Conservation (phyloP, 1,284 basidiomycete species). For the Melampsora americana region DNA sequence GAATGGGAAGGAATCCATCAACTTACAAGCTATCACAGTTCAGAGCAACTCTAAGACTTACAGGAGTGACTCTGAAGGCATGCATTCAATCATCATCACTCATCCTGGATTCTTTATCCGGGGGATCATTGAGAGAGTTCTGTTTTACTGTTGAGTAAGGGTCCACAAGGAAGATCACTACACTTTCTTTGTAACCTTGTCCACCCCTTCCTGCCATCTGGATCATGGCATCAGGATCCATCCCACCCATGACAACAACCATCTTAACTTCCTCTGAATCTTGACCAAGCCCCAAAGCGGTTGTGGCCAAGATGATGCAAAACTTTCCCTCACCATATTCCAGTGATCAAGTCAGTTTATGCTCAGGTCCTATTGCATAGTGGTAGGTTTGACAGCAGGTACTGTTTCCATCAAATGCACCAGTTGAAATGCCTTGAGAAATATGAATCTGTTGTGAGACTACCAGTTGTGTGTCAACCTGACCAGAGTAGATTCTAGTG, state of each 20-base stretch:
- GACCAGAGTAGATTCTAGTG: slow-evolving; percentile 5
- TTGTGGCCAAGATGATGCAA: slow-evolving; percentile 4
- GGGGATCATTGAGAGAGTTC: slow-evolving; percentile 1
- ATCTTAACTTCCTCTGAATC: not conserved
- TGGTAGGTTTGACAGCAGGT: not conserved
- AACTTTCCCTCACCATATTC: not conserved
- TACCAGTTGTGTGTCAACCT: not conserved
- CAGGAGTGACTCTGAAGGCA: slow-evolving; percentile 17
- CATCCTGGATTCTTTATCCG: not conserved
- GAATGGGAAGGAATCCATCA: not conserved
- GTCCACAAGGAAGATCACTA: not conserved
- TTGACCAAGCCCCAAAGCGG: slow-evolving; percentile 17
- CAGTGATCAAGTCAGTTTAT: not conserved
- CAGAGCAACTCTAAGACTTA: not conserved
- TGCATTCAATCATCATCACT: slow-evolving; percentile 20
- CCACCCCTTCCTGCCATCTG: slow-evolving; percentile 14
- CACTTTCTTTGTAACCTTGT: not conserved
- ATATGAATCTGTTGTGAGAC: slow-evolving; percentile 9
- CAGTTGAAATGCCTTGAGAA: not conserved
- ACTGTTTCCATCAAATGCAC: not conserved
- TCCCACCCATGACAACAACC: not conserved
- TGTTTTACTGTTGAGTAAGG: not conserved
- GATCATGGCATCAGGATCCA: not conserved
- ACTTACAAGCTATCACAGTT: slow-evolving; percentile 10
- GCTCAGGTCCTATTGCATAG: not conserved